phyloP scores from a whole-genome alignment of 225 moss, liverwort and hornwort genomes.

The Pseudoscleropodium purum region DNA sequence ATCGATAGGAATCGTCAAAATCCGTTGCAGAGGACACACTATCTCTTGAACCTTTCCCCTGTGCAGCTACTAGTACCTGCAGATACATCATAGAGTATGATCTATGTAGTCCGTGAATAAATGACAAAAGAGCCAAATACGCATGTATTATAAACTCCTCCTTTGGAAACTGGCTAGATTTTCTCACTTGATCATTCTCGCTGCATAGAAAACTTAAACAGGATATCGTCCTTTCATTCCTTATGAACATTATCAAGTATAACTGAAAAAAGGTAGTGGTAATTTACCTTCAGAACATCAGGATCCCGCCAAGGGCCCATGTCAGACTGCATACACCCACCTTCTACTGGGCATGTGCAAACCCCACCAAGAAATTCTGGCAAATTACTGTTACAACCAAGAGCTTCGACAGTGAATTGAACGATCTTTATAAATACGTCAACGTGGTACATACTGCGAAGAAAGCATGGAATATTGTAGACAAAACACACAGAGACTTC shows the following conservation, averaged over 20 bases:
- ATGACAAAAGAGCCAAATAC: not conserved
- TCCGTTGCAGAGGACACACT: conserved; percentile 33
- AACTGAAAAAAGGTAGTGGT: not conserved
- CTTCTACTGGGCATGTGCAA: conserved; percentile 47
- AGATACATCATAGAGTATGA: not conserved
- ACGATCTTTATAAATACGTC: not conserved
- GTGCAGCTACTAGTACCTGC: conserved; percentile 34
- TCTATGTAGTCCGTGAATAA: not conserved
- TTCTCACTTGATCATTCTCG: not conserved
- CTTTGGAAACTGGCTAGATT: not conserved
- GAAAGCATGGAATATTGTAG: not conserved
- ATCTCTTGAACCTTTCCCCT: conserved; percentile 28
- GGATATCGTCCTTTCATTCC: not conserved
- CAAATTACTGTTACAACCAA: conserved; percentile 48
- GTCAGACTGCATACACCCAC: conserved; percentile 53
- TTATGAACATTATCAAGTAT: not conserved
- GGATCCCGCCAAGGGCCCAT: conserved; percentile 58
- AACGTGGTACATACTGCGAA: not conserved
- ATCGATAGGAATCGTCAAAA: conserved; percentile 16
- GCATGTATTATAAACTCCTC: not conserved
- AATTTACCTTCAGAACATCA: conserved; percentile 41
- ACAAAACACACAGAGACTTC: not conserved
- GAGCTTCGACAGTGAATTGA: not conserved
- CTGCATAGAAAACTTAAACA: not conserved
- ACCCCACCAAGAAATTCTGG: conserved; percentile 58